Base-by-base conservation (phyloP, 1,284 basidiomycete species). In the Marasmius sp. region DNA sequence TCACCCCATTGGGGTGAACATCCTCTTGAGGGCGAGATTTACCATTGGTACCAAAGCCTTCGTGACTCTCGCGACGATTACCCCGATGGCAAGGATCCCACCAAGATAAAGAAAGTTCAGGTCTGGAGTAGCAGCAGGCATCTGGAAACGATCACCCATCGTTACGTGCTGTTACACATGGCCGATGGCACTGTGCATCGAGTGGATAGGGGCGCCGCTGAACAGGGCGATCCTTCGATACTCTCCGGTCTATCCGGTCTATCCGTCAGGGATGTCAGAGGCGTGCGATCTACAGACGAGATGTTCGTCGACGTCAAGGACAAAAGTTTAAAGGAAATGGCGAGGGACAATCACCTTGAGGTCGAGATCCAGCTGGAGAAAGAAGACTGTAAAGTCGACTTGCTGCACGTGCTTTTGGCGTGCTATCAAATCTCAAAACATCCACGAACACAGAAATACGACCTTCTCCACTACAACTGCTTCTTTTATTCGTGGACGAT, bases 401-500 rank as follows among this genome's bases (percentile, higher is more conserved):
- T 58, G 20, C 12, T 27, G 33, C 8, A 34, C 22, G 47, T 58
- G 7, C 34, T 58, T 6, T 38, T 22, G 7, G 27, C 57, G 11
- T 58, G 57, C 20, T 58, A 27, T 37, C 41, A 33, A 3, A 58
- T 58, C 39, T 58, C 57, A 3, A 50, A 50, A 12, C 41, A 58
- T 27, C 6, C 5, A 27, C 22, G 7, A n/a, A 45, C 45, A 14
- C 12, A 39, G 22, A 58, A 2, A 38, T 49, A 58, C 34, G 36
- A 9, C n/a, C 57, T 50, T 34, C 37, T n/a, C 34, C 27, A 14
- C 14, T 47, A 58, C 47, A 58, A 58, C 18, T 50, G 45, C 37
- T 58, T 58, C 57, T 58, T 58, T 20, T 58, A 48, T 34, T 58
- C 57, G 20, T 58, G 57, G 57, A 58, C 57, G 8, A 58, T 58